Evolutionary conservation across 2,329 filamentous ascomycete species (phyloP).

Genomic region (Fusarium miscanthi): DNA sequence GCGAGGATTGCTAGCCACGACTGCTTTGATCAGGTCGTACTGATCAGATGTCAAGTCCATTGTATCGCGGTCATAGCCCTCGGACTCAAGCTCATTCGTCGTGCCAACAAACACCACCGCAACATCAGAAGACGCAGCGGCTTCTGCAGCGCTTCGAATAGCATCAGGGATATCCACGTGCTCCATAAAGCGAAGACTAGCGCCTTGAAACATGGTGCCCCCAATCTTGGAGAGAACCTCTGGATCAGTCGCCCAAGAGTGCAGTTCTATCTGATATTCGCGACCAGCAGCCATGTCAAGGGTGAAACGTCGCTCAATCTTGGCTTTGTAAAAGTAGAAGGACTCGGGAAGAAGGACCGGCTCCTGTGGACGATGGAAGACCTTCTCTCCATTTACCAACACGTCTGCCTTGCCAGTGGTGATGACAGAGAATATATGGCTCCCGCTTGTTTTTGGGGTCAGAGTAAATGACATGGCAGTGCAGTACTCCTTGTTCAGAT

Average conservation of each 20-base stretch:
- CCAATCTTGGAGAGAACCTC: neutral
- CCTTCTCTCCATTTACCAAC: neutral
- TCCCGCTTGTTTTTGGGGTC: neutral
- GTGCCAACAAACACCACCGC: constrained; percentile 1
- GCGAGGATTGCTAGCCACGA: neutral
- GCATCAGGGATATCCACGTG: neutral
- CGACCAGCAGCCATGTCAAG: neutral
- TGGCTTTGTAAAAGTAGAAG: constrained; percentile 13
- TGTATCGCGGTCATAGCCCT: constrained; percentile 9
- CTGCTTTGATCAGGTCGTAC: neutral
- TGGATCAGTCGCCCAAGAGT: constrained; percentile 3
- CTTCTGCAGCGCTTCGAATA: neutral
- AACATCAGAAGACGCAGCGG: neutral
- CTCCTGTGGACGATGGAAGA: neutral
- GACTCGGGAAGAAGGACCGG: neutral
- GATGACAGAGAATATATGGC: neutral
- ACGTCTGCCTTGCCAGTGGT: neutral
- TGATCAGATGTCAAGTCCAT: constrained; percentile 6
- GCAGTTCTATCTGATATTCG: neutral
- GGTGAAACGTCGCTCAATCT: constrained; percentile 4
- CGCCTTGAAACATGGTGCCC: constrained; percentile 7
- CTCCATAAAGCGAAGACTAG: constrained; percentile 9
- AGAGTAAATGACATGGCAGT: neutral
- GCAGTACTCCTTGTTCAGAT: neutral
- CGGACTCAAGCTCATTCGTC: constrained; percentile 9